Base-by-base conservation (phyloP, 2,329 filamentous ascomycete genomes). In the Clonostachys sp. region DNA sequence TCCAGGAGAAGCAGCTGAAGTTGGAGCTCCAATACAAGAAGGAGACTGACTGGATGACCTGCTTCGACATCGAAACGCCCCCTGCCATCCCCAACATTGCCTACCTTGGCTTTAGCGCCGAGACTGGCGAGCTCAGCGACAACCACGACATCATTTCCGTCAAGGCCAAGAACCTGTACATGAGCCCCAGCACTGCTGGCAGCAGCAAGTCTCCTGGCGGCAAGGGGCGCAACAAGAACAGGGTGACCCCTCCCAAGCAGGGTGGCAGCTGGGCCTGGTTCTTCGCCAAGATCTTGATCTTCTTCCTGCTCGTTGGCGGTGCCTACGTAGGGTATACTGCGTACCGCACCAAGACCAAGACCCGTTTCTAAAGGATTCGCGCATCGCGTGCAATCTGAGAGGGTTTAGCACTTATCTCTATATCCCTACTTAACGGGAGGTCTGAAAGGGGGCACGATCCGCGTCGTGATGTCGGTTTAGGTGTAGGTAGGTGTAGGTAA, bases 141-240 rank as follows among this genome's bases (percentile, higher is more conserved):
- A 96, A 96, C 77, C 92, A 96, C 77, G 94, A 99, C 71, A 95
- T 99, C 67, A 83, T 97, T 64, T 87, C 83, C 45, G 80, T 99
- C 58, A 77, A 84, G 53, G 86, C 92, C 48, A 87, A 87, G 75
- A 99, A 96, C 68, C 74, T 99, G 52, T 97, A 97, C 73, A 84
- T 80, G 48, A 69, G 70, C 30, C 72, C 73, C 58, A 70, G 74
- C 45, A 61, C 63, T 45, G 65, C 57, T 55, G 66, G 64, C 66
- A 49, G 70, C 61, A 51, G 51, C 54, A 61, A 68, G 48, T 65
- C 63, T 48, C 60, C 59, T 48, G 50, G 56, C 42, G 46, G 48
- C 54, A 68, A 73, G 57, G 65, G 62, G 50, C 70, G 51, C 44
- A 49, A 48, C 47, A 62, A 60, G 50, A 71, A 41, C 20, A 42